Base-by-base conservation (phyloP, 805 yeast species). In the Lachancea nothofagi region DNA sequence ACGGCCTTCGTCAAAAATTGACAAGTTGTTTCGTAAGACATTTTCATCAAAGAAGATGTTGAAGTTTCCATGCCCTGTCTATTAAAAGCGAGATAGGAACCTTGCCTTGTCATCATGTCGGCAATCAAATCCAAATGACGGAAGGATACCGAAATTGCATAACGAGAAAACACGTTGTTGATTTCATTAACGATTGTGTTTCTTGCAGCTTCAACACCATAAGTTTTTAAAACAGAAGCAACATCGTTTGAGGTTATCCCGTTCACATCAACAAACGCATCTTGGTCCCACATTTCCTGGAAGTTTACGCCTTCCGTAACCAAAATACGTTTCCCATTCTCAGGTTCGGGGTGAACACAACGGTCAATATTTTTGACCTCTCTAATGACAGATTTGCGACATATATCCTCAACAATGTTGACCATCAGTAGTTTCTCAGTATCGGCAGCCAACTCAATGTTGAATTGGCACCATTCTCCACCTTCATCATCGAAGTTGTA, bases 91-190 rank as follows among this genome's bases (percentile, higher is more conserved):
- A 90, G 69, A 61, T 89, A 93, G 2, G 94, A 77, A 57, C 99
- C 99, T 66, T 93, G 97, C 66, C 98, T 80, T 4, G 99, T 93
- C 99, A 93, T 93, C 87, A 86, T 85, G 65, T 93, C 99, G 49
- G 95, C 99, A 64, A 93, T 82, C 62, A 93, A 77, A 61, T 93
- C 98, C 67, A 93, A 78, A 70, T 93, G 99, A 64, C 98, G 86
- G 39, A 78, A 70, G 41, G 93, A 83, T 44, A 93, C 98, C 44
- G 88, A 70, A 59, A 93, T 93, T 55, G 97, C 97, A 66, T 93
- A 93, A 39, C 94, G 88, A 45, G 87, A 86, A 77, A 93, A 93
- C 54, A 93, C 99, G 54, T 86, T 84, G 67, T 85, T 83, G 62
- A 93, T 85, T 72, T 93, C 99, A 56, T 86, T 82, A 22, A 88